Evolutionary conservation across 1,284 basidiomycete genomes (phyloP), one percentile per base, ranked within the genome.

Genomic region (Lentinus polychrous): DNA sequence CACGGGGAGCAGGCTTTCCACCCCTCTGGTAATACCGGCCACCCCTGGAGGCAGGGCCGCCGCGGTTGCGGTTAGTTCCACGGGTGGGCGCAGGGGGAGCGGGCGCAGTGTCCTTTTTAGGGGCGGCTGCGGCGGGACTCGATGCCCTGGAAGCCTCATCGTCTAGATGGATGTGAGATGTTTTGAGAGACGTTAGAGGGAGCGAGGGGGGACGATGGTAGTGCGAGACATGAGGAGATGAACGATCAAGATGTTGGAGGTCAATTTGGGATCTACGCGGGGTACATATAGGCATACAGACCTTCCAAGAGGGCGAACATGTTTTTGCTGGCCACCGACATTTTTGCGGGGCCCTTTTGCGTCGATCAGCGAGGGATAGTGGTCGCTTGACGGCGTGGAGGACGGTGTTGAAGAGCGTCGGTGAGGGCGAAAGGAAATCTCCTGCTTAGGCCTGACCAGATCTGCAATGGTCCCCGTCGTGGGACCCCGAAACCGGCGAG

Each of bases 251-350:
- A 24, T 22, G 52, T 34, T 35, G 27, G 45, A 50, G 49, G 41
- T 23, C 36, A 42, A 49, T 47, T 48, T 42, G 44, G 27, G 43
- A 40, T 46, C 37, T 53, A 52, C 49, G 53, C 43, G 50, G 38
- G 42, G 35, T 33, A 46, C 27, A 27, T 27, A 27, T 15, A 43
- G 43, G 46, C 40, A 47, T 38, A 74, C 73, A 56, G 55, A 86
- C 85, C 83, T 67, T 83, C 80, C 66, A 90, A 75, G 69, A 90
- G 62, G 66, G 86, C 79, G 72, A 90, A 90, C 57, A 79, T 79
- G 72, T 90, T 90, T 78, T 72, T 81, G 65, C 81, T 82, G 73
- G 83, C 87, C 80, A 90, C 87, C 83, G 86, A 88, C 87, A 89
- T 89, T 59, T 66, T 81, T 72, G 77, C 75, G 79, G 80, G 76